Base-by-base conservation (phyloP, 192 early-diverging fungal species). In the Helicostylum pulchrum region DNA sequence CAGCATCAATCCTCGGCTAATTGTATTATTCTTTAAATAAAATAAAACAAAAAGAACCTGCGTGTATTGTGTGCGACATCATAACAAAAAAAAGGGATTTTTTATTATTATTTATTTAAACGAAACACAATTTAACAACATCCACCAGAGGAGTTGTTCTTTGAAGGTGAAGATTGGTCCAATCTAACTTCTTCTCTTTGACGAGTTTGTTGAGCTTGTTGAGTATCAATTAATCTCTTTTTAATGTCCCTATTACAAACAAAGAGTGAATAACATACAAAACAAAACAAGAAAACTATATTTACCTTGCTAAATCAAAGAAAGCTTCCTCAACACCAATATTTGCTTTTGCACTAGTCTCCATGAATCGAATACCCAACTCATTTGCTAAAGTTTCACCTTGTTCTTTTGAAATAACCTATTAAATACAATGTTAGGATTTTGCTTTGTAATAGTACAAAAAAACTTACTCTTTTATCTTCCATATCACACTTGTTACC, bases 401-500 rank as follows among this genome's bases (percentile, higher is more conserved):
- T 77, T 94, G 94, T 67, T 96, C 96, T 77, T 91, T 97, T 67
- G 87, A 80, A 52, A 99, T 92, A 6, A 94, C 42, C 56, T 58
- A 30, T 20, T 55, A 59, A 56, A 15, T 10, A 8, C 42, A 6
- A 20, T 2, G 19, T 39, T 10, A 58, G 1, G 11, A n/a, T 45
- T 9, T 54, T 7, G 12, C 8, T 42, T 15, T 7, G 3, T 12
- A 48, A 6, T 48, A 19, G n/a, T 19, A 48, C 2, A 15, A 12
- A 6, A n/a, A 15, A 23, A 1, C 56, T 45, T 58, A 58, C 91
- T 81, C 92, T 92, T 77, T 94, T 92, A 61, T 96, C 97, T 51
- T 90, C 85, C 87, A 97, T 93, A 78, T 99, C 97, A 76, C 95
- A 97, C 70, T 99, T 99, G 87, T 99, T 99, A 60, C 96, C 97